A percentile compares a stretch with the other conserved stretches of the same genome.
phyloP scores from a whole-genome alignment of 163 green algal species.

The Coccomyxa subellipsoidea region DNA sequence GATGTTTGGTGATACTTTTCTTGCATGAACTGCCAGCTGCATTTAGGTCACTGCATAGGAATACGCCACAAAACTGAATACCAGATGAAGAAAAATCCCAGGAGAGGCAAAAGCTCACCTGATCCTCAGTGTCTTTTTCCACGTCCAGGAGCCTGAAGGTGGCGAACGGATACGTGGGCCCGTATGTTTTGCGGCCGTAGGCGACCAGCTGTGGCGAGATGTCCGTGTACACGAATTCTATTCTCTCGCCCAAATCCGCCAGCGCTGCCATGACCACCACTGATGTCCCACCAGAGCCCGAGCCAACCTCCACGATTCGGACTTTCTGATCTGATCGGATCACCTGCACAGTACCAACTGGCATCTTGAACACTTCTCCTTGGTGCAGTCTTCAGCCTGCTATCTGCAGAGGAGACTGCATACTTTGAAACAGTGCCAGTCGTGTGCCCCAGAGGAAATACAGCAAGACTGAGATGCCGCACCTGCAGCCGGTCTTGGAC shows the following conservation, averaged over 20 bases:
- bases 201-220: slow-evolving; percentile 13
- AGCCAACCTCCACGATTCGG: slow-evolving; percentile 11
- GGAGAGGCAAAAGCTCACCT: no score
- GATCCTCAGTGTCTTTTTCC: background rate
- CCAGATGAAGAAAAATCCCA: no score
- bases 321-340: background rate
- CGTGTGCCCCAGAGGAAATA: no score
- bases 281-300: slow-evolving; percentile 5
- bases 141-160: slow-evolving; percentile 13
- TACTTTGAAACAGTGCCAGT: no score
- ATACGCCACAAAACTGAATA: no score
- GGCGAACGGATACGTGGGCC: slow-evolving; percentile 1
- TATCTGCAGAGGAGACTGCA: no score
- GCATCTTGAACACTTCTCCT: no score
- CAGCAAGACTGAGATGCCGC: no score
- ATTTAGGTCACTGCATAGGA: no score
- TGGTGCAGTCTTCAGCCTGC: no score
- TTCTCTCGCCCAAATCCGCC: background rate
- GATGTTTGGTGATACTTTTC: no score
- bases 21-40: no score
- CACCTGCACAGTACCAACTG: background rate
- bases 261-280: slow-evolving; percentile 15
- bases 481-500: background rate
- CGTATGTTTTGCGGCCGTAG: slow-evolving; percentile 17
- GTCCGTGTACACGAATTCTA: slow-evolving; percentile 16